Evolutionary conservation across 2,329 filamentous ascomycete species (phyloP).

Genomic region (Exophiala bonariae): DNA sequence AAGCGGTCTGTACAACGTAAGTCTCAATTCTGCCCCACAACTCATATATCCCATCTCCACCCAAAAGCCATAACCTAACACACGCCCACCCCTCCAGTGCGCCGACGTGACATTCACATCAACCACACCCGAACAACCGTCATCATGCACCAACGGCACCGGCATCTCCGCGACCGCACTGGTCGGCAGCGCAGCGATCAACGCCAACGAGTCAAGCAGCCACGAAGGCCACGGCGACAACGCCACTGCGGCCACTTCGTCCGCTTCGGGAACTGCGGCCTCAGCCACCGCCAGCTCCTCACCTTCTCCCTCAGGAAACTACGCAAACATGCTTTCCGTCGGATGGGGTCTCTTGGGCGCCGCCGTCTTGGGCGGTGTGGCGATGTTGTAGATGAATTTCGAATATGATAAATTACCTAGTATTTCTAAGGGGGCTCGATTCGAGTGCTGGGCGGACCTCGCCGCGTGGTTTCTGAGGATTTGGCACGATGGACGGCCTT

Average conservation of each 20-base stretch:
- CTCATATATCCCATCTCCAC: not conserved
- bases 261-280: slow-evolving; percentile 23
- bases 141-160: slow-evolving; percentile 59
- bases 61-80: not conserved
- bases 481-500: too few relatives aligned
- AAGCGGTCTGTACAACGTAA: slow-evolving; percentile 67
- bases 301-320: not conserved
- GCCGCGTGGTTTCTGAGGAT: too few relatives aligned
- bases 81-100: slow-evolving; percentile 12
- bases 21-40: slow-evolving; percentile 1
- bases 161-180: slow-evolving; percentile 52
- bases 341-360: slow-evolving; percentile 40
- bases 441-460: too few relatives aligned
- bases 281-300: slow-evolving; percentile 2
- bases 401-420: too few relatives aligned
- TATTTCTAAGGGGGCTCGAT: too few relatives aligned
- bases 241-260: slow-evolving; percentile 29
- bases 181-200: slow-evolving; percentile 45
- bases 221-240: slow-evolving; percentile 4
- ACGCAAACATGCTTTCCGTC: slow-evolving; percentile 28
- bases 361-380: slow-evolving; percentile 35
- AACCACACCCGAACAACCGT: slow-evolving; percentile 28
- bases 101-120: slow-evolving; percentile 17
- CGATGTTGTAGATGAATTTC: slow-evolving; percentile 32
- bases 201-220: slow-evolving; percentile 29